These are phyloP conservation scores for Thraustochytrium striatum DNA, from an alignment of 352 stramenopile species.

Conservation along the genomic window DNA sequence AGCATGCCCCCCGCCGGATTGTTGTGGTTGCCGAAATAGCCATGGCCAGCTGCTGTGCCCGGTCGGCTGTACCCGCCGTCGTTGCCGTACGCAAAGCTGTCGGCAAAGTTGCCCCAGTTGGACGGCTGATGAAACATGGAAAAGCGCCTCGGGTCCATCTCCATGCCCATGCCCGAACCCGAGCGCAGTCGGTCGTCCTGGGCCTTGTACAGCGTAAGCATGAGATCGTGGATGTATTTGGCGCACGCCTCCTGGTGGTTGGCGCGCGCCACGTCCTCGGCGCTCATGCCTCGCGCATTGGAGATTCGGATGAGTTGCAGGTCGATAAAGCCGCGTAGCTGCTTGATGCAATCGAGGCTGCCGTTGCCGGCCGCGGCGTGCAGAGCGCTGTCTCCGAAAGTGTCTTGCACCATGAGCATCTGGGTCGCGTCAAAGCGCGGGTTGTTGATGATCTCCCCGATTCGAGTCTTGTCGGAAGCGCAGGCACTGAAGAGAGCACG, in stretches of 20 bases:
- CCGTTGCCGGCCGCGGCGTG: constrained; percentile 34
- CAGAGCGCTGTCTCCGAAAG: constrained; percentile 25
- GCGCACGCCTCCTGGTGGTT: constrained; percentile 38
- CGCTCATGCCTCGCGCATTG: constrained; percentile 15
- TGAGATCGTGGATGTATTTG: constrained; percentile 36
- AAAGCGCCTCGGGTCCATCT: neutral
- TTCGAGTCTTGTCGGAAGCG: constrained; percentile 12
- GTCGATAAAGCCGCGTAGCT: constrained; percentile 30
- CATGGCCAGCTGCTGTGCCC: too few relatives aligned
- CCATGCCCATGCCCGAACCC: neutral
- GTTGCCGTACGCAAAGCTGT: neutral
- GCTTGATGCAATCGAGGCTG: constrained; percentile 38
- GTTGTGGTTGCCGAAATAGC: too few relatives aligned
- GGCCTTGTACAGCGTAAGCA: constrained; percentile 25
- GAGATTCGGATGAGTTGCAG: constrained; percentile 17
- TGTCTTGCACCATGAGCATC: constrained; percentile 46
- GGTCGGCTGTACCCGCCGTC: too few relatives aligned
- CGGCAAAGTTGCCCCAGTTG: neutral
- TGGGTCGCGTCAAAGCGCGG: constrained; percentile 8
- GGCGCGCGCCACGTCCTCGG: neutral
- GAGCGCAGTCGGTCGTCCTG: constrained; percentile 7
- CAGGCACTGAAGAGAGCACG: constrained; percentile 27
- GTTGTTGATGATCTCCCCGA: constrained; percentile 33
- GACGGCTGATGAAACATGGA: neutral
- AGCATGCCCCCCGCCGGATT: too few relatives aligned